phyloP scores from a whole-genome alignment of 2,329 filamentous ascomycete species.

The Trichoderma semiorbis region DNA sequence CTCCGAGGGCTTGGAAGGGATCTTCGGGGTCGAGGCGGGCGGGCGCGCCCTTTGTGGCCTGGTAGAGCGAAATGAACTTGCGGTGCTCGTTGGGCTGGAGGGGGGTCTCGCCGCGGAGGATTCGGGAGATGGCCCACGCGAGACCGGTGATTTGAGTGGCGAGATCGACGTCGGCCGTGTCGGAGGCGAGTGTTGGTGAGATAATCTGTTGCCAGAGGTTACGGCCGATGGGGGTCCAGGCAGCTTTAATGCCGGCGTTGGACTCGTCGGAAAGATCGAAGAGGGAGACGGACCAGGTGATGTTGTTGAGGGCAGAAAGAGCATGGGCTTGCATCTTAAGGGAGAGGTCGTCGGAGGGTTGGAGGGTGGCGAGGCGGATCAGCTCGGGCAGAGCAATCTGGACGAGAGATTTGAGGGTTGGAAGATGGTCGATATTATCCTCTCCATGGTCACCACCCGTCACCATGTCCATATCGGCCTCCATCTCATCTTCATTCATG shows the following conservation, averaged over 20 bases:
- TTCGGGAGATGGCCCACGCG: constrained; percentile 62
- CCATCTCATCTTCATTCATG: constrained; percentile 55
- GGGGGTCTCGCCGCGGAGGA: constrained; percentile 43
- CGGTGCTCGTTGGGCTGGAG: constrained; percentile 53
- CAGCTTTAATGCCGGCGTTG: constrained; percentile 48
- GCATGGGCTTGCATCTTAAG: constrained; percentile 50
- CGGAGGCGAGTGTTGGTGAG: constrained; percentile 54
- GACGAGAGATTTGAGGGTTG: constrained; percentile 47
- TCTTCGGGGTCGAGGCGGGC: constrained; percentile 39
- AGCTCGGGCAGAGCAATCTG: constrained; percentile 40
- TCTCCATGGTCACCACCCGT: constrained; percentile 47
- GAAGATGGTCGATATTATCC: constrained; percentile 47
- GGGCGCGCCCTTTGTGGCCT: constrained; percentile 47
- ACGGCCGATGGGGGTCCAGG: constrained; percentile 53
- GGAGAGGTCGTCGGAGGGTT: constrained; percentile 39
- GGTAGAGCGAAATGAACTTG: constrained; percentile 64
- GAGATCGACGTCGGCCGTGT: constrained; percentile 59
- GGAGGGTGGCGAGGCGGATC: constrained; percentile 44
- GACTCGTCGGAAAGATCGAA: constrained; percentile 56
- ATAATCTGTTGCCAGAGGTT: constrained; percentile 58
- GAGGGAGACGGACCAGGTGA: constrained; percentile 63
- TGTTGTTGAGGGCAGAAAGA: constrained; percentile 62
- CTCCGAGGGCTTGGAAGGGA: constrained; percentile 59
- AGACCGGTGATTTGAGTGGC: constrained; percentile 63
- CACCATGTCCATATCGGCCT: constrained; percentile 64